Percentiles rank a stretch among this genome's conserved stretches.
Evolutionary conservation across 805 yeast species (phyloP).

Genomic region (Yarrowia phangngaensis): DNA sequence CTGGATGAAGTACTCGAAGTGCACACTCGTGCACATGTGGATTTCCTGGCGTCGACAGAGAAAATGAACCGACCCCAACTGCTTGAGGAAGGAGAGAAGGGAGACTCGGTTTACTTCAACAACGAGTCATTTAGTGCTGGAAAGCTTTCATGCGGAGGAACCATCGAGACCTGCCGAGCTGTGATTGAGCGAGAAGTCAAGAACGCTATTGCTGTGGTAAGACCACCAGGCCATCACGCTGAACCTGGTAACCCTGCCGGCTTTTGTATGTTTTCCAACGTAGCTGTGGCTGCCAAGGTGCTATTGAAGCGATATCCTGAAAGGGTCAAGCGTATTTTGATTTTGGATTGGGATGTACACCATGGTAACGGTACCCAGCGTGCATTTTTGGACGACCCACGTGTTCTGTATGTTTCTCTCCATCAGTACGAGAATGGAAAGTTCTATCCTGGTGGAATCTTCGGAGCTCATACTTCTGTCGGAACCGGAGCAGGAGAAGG

Average conservation of each 20-base stretch:
- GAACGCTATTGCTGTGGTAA: conserved; percentile 87
- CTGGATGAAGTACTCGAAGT: conserved; percentile 81
- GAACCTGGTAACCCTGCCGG: conserved; percentile 98
- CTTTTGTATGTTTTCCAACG: conserved; percentile 91
- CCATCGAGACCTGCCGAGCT: conserved; percentile 93
- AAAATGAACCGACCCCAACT: conserved; percentile 73
- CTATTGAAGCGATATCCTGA: conserved; percentile 82
- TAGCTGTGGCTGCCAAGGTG: conserved; percentile 91
- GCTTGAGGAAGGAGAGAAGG: conserved; percentile 77
- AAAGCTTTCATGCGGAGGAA: conserved; percentile 90
- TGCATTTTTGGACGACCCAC: conserved; percentile 81
- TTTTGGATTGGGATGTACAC: conserved; percentile 97
- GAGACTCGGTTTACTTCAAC: conserved; percentile 93
- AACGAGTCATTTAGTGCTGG: conserved; percentile 87
- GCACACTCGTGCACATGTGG: conserved; percentile 76
- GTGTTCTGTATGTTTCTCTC: conserved; percentile 84
- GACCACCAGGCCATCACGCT: conserved; percentile 99
- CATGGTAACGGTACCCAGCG: conserved; percentile 99
- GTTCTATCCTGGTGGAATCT: conserved; percentile 90
- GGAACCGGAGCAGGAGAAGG: conserved; percentile 91
- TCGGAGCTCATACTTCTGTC: conserved; percentile 73
- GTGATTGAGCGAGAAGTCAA: conserved; percentile 90
- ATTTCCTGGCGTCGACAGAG: conserved; percentile 69
- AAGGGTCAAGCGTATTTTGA: conserved; percentile 73
- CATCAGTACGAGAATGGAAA: conserved; percentile 91